Percentiles rank a stretch among this genome's conserved stretches.
Evolutionary conservation across 2,329 filamentous ascomycete genomes (phyloP).

Genomic region (Neoascochyta sp.): DNA sequence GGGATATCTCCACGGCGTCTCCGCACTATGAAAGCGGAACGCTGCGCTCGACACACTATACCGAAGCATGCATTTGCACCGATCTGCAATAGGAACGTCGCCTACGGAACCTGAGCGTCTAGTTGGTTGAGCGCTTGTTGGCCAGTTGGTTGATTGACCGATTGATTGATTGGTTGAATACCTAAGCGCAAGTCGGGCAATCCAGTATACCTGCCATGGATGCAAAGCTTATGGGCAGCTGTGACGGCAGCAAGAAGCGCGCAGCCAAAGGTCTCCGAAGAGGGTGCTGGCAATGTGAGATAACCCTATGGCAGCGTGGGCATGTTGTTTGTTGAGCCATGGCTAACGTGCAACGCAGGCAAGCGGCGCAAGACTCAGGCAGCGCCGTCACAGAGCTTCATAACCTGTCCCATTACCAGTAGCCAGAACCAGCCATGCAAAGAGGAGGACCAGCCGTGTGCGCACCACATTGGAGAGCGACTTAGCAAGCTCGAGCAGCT

Average conservation of each 20-base stretch:
- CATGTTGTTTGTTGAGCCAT: not conserved
- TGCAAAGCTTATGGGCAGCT: too few species aligned
- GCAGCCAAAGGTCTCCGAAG: slow-evolving; percentile 25
- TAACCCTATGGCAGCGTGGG: not conserved
- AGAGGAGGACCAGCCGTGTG: slow-evolving; percentile 22
- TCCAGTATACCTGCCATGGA: too few species aligned
- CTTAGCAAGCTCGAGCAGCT: slow-evolving; percentile 35
- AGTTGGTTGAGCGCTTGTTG: too few species aligned
- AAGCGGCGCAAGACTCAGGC: slow-evolving; percentile 30
- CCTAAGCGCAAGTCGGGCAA: too few species aligned
- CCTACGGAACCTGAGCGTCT: too few species aligned
- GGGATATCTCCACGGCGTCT: slow-evolving; percentile 16
- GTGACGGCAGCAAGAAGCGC: slow-evolving; percentile 21
- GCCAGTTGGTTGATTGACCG: too few species aligned
- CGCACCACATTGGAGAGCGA: slow-evolving; percentile 31
- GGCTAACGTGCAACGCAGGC: slow-evolving; percentile 22
- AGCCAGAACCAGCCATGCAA: too few species aligned
- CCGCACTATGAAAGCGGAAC: slow-evolving; percentile 35
- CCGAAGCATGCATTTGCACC: too few species aligned
- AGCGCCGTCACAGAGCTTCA: too few species aligned
- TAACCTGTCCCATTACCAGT: too few species aligned
- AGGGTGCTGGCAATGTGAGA: slow-evolving; percentile 38
- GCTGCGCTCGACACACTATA: slow-evolving; percentile 17
- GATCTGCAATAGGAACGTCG: slow-evolving; percentile 9
- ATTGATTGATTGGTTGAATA: too few species aligned